Conservation (phyloP, 768 basidiomycete genomes). For the Phylloporus arenicola region DNA sequence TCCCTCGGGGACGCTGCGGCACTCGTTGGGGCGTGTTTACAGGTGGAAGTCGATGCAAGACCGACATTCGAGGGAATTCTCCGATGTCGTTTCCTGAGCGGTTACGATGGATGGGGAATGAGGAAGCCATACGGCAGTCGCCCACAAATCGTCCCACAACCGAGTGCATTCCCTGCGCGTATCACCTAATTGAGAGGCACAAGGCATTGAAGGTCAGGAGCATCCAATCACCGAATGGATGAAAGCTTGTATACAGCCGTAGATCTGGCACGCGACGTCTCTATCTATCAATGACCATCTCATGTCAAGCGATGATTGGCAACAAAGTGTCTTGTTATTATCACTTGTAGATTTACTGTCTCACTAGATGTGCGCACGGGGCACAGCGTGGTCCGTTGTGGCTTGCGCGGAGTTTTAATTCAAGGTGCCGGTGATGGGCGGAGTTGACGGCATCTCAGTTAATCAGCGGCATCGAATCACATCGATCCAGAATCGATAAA, state of each 20-base stretch:
- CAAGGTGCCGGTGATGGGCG: slow-evolving; percentile 26
- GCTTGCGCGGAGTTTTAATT: slow-evolving; percentile 14
- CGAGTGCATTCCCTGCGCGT: slow-evolving; percentile 30
- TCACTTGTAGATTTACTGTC: background rate
- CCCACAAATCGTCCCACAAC: slow-evolving; percentile 21
- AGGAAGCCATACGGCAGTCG: slow-evolving; percentile 28
- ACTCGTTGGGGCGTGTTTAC: slow-evolving; percentile 79
- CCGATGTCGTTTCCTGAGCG: slow-evolving; percentile 74
- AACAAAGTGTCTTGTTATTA: slow-evolving; percentile 5
- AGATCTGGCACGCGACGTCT: slow-evolving; percentile 1
- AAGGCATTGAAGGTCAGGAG: slow-evolving; percentile 3
- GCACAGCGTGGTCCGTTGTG: background rate
- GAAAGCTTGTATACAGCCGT: slow-evolving; percentile 8
- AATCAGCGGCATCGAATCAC: slow-evolving; percentile 43
- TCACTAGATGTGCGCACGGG: background rate
- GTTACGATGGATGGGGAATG: slow-evolving; percentile 68
- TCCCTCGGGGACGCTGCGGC: slow-evolving; percentile 78
- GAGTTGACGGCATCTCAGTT: slow-evolving; percentile 46
- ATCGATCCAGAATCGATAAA: slow-evolving; percentile 66
- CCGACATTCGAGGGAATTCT: slow-evolving; percentile 84
- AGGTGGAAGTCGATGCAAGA: slow-evolving; percentile 68
- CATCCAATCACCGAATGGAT: background rate
- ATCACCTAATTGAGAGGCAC: slow-evolving; percentile 18
- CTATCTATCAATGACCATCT: slow-evolving; percentile 5
- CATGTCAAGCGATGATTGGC: slow-evolving; percentile 10